phyloP scores from a whole-genome alignment of 2,329 filamentous ascomycete species.

The Ophiostoma montium region DNA sequence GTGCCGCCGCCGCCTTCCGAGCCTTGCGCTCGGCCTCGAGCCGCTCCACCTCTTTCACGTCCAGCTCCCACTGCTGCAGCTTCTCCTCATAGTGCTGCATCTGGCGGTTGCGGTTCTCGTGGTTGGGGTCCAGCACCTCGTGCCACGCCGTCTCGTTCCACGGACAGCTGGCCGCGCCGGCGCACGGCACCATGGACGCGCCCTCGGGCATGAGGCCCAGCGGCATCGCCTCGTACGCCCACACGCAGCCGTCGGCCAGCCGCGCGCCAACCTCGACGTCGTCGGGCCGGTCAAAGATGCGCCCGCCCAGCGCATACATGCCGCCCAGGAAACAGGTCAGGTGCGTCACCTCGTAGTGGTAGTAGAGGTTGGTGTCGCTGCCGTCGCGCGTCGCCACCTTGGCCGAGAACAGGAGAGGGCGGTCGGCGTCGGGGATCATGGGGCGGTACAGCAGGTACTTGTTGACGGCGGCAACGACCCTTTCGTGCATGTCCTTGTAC shows the following conservation, averaged over 20 bases:
- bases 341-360: conserved; percentile 48
- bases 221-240: conserved; percentile 48
- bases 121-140: conserved; percentile 30
- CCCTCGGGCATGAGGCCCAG: conserved; percentile 53
- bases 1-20: neutral
- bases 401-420: conserved; percentile 62
- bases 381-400: conserved; percentile 34
- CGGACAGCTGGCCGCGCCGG: conserved; percentile 28
- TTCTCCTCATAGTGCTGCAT: conserved; percentile 27
- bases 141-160: conserved; percentile 32
- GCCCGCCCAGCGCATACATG: conserved; percentile 53
- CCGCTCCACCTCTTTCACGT: conserved; percentile 34
- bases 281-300: conserved; percentile 42
- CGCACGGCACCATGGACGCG: conserved; percentile 35
- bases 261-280: conserved; percentile 50
- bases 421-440: conserved; percentile 44
- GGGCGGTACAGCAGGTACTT: conserved; percentile 66
- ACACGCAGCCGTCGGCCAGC: conserved; percentile 55
- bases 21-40: conserved; percentile 13
- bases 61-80: conserved; percentile 29
- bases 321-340: conserved; percentile 56
- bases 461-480: conserved; percentile 51
- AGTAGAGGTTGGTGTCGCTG: conserved; percentile 24
- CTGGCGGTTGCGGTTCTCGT: conserved; percentile 27
- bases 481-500: conserved; percentile 60